phyloP scores from a whole-genome alignment of 192 early-diverging fungal species.

The Podila clonocystis region DNA sequence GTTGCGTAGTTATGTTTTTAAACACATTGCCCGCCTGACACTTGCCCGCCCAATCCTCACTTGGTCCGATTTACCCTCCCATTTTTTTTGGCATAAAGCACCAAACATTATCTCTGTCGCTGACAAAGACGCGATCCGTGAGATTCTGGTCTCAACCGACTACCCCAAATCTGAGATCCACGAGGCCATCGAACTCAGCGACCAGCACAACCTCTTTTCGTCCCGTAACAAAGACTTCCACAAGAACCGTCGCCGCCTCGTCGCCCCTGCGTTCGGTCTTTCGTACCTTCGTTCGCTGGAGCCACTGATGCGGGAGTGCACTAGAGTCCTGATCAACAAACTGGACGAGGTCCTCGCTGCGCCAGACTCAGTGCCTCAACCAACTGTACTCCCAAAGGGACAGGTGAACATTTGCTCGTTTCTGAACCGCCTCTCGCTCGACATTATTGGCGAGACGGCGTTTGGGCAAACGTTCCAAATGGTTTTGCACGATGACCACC shows the following conservation, averaged over 20 bases:
- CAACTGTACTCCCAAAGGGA: constrained; percentile 6
- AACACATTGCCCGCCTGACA: too few relatives aligned
- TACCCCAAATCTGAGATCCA: constrained; percentile 20
- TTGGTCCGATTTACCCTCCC: too few relatives aligned
- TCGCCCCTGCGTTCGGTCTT: constrained; percentile 62
- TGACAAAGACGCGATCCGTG: constrained; percentile 53
- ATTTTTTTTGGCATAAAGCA: too few relatives aligned
- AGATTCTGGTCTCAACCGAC: constrained; percentile 32
- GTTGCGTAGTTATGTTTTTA: too few relatives aligned
- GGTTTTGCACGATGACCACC: constrained; percentile 53
- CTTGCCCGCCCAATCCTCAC: too few relatives aligned
- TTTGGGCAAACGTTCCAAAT: constrained; percentile 63
- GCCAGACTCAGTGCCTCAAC: background rate
- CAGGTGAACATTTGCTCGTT: constrained; percentile 53
- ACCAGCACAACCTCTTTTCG: constrained; percentile 34
- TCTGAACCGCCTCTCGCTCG: constrained; percentile 48
- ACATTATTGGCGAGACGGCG: constrained; percentile 62
- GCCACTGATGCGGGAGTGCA: constrained; percentile 41
- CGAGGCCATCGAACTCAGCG: constrained; percentile 15
- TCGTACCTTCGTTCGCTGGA: constrained; percentile 59
- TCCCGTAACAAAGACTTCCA: constrained; percentile 52
- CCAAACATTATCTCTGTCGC: constrained; percentile 42
- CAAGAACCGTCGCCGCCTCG: constrained; percentile 49
- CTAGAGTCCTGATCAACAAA: constrained; percentile 22
- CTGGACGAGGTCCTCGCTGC: constrained; percentile 25